Base-by-base conservation (phyloP, 805 yeast species). In the Saturnispora gosingensis region DNA sequence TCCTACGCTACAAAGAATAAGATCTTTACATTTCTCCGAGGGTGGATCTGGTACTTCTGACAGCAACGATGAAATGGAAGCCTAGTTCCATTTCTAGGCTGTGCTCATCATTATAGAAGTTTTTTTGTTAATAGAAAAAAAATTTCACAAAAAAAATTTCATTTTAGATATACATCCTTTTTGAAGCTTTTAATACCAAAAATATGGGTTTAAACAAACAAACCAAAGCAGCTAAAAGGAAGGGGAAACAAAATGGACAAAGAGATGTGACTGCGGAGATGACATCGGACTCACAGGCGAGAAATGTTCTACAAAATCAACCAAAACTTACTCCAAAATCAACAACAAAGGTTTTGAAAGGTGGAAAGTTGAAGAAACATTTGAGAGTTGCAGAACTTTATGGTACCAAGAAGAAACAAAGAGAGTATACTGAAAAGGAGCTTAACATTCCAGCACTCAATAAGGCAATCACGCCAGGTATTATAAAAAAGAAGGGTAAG, bases 401-500 rank as follows among this genome's bases (percentile, higher is more conserved):
- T 61, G 95, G 95, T 28, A 76, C 79, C 45, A 77, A 78, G 58
- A 76, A 76, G 59, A 68, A 72, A 53, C 75, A 78, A 32, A 73
- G 73, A 55, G 79, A 72, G 53, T 87, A 82, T 61, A 73, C 81
- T 10, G 97, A 90, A 58, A 83, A 81, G 54, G 95, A 89, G 59
- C 72, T 90, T 39, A 81, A 84, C 43, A 71, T 90, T 35, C 97
- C 97, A 28, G 73, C 76, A 25, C 74, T 91, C 61, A 91, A 91
- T 66, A 83, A 78, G 57, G 88, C 97, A 3, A 76, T 90, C 34
- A 77, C 81, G 45, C 97, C 98, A 0, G 98, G 98, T 38, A 83
- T 72, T 7, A 71, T 84, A 47, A 81, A 79, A 54, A 57, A 55
- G 45, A 72, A 73, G 45, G 97, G 97, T 45, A 91, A 91, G 70